Conservation (phyloP, 768 basidiomycete genomes). For the Filobasidium floriforme region DNA sequence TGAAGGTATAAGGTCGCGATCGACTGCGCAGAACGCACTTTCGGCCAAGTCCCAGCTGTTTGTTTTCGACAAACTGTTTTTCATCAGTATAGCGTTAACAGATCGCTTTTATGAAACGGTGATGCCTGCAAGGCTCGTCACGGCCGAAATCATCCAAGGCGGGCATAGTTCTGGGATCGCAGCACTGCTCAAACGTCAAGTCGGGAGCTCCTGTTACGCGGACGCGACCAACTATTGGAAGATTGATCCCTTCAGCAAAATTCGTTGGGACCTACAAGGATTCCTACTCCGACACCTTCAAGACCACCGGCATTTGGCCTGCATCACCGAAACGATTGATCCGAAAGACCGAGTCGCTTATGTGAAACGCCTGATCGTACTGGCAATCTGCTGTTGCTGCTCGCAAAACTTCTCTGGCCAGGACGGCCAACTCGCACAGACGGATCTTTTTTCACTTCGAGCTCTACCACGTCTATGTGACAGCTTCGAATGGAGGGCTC, state of each 20-base stretch:
- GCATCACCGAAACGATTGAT: neutral
- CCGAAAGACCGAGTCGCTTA: neutral
- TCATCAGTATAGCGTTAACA: neutral
- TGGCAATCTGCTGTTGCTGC: neutral
- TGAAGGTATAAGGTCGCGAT: no score
- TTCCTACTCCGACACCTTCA: neutral
- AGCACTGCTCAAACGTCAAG: neutral
- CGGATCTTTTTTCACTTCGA: neutral
- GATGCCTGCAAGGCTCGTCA: neutral
- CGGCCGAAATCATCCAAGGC: neutral
- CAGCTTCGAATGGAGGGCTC: neutral
- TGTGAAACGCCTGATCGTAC: neutral
- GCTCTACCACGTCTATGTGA: neutral
- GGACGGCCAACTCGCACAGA: no score
- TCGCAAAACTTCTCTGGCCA: neutral
- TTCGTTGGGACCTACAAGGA: neutral
- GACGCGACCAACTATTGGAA: neutral
- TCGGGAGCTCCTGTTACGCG: neutral
- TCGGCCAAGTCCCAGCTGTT: neutral
- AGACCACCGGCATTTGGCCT: neutral
- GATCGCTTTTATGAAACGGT: neutral
- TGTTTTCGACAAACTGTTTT: neutral
- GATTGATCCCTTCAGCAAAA: neutral
- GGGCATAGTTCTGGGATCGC: neutral
- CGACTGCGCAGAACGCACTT: neutral